A percentile compares a stretch with the other conserved stretches of the same genome.
These are phyloP conservation scores for Pterulicium gracile DNA, from an alignment of 1,284 basidiomycete species.

Conservation along the genomic window DNA sequence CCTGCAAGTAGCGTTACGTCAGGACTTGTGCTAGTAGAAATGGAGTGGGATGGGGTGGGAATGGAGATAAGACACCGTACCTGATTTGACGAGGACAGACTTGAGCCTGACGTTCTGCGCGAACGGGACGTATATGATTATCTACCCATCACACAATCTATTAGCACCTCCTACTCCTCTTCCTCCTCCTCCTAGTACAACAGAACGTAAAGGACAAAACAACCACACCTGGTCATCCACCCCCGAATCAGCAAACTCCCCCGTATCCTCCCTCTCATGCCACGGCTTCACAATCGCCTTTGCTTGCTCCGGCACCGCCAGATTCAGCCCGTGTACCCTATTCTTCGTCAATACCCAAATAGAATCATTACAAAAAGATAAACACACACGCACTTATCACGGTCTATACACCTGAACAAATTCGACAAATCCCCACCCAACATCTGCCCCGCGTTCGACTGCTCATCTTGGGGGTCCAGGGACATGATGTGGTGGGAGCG, in stretches of 20 bases:
- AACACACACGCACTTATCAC: slow-evolving; percentile 58
- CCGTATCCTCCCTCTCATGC: slow-evolving; percentile 62
- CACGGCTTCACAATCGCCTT: slow-evolving; percentile 69
- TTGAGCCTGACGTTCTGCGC: slow-evolving; percentile 64
- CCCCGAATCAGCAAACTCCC: slow-evolving; percentile 54
- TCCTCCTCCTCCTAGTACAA: slow-evolving; percentile 2
- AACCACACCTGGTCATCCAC: slow-evolving; percentile 67
- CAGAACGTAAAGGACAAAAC: slow-evolving; percentile 2
- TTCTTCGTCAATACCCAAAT: slow-evolving; percentile 14
- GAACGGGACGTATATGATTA: slow-evolving; percentile 76
- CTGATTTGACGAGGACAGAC: slow-evolving; percentile 63
- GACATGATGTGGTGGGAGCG: too few species aligned
- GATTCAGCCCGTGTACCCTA: slow-evolving; percentile 72
- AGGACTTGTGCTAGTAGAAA: slow-evolving; percentile 5
- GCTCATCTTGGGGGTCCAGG: background rate
- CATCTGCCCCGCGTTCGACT: background rate
- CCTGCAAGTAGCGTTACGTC: slow-evolving; percentile 31
- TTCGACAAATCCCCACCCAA: slow-evolving; percentile 38
- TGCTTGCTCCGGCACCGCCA: slow-evolving; percentile 66
- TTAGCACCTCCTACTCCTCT: slow-evolving; percentile 3
- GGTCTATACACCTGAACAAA: slow-evolving; percentile 55
- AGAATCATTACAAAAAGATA: slow-evolving; percentile 9
- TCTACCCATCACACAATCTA: slow-evolving; percentile 24
- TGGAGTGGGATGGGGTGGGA: background rate
- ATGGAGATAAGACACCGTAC: slow-evolving; percentile 26